phyloP scores from a whole-genome alignment of 1,284 basidiomycete species.

The Caloboletus firmus region DNA sequence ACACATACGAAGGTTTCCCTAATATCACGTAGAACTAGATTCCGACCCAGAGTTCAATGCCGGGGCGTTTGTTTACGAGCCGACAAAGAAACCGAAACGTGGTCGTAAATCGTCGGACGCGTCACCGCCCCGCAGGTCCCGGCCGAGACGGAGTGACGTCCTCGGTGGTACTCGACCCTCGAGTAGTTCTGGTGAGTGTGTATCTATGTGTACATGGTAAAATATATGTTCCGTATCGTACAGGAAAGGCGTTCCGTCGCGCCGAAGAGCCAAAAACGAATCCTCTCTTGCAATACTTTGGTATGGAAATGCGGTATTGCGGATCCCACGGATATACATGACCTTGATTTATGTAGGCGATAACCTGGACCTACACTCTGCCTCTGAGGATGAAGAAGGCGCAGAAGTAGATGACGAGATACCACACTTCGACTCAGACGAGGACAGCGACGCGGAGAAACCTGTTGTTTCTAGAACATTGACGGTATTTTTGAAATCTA shows the following conservation, averaged over 20 bases:
- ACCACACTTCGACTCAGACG: slow-evolving; percentile 21
- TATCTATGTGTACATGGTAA: not conserved
- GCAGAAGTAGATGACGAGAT: slow-evolving; percentile 37
- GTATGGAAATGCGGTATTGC: slow-evolving; percentile 14
- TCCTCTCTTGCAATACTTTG: slow-evolving; percentile 33
- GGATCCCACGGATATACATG: not conserved
- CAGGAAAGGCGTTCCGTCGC: slow-evolving; percentile 3
- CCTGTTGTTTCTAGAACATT: slow-evolving; percentile 31
- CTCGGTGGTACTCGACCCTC: slow-evolving; percentile 4
- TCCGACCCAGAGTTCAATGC: slow-evolving; percentile 59
- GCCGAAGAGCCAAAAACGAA: slow-evolving; percentile 20
- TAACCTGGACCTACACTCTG: slow-evolving; percentile 46
- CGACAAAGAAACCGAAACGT: slow-evolving; percentile 34
- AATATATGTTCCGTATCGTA: not conserved
- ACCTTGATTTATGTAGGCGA: slow-evolving; percentile 25
- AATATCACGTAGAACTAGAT: slow-evolving; percentile 35
- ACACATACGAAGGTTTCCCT: not conserved
- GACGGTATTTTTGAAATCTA: slow-evolving; percentile 11
- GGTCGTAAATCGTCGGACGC: slow-evolving; percentile 12
- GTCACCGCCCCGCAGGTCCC: slow-evolving; percentile 19
- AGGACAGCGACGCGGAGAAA: slow-evolving; percentile 21
- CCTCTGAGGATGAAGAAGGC: slow-evolving; percentile 45
- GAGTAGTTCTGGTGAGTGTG: slow-evolving; percentile 15
- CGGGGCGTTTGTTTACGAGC: slow-evolving; percentile 42
- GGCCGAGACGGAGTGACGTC: slow-evolving; percentile 9